Evolutionary conservation across 2,329 filamentous ascomycete species (phyloP).

Genomic region (Talaromyces sp.): DNA sequence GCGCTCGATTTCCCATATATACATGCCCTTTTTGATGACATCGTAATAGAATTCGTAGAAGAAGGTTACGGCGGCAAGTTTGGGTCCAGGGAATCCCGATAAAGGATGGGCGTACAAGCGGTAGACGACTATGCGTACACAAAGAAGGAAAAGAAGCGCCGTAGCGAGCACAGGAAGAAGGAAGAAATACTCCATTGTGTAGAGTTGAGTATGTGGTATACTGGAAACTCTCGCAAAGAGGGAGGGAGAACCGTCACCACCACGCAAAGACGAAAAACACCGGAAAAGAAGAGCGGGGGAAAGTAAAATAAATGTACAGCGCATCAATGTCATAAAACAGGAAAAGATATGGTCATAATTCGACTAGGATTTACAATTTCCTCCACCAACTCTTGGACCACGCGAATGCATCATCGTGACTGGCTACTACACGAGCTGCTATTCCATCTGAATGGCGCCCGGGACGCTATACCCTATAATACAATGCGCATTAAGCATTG

Average conservation of each 20-base stretch:
- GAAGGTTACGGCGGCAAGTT: constrained; percentile 28
- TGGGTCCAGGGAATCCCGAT: constrained; percentile 30
- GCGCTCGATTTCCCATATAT: constrained; percentile 29
- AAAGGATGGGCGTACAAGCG: constrained; percentile 24
- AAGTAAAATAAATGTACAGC: neutral
- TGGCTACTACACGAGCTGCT: neutral
- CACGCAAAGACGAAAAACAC: neutral
- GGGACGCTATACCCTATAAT: neutral
- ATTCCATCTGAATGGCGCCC: neutral
- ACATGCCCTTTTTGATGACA: constrained; percentile 23
- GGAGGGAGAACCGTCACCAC: neutral
- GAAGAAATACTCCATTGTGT: neutral
- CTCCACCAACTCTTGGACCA: neutral
- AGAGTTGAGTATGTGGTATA: neutral
- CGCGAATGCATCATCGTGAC: neutral
- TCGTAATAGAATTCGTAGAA: constrained; percentile 35
- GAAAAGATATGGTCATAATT: neutral
- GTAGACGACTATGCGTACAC: constrained; percentile 7
- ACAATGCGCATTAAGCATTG: neutral
- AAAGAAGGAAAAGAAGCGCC: neutral
- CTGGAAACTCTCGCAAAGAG: neutral
- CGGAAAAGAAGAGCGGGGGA: neutral
- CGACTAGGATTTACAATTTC: neutral
- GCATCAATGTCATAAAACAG: neutral
- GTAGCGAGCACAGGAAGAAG: neutral